Base-by-base conservation (phyloP, 768 basidiomycete genomes). In the Chalciporus piperatus region DNA sequence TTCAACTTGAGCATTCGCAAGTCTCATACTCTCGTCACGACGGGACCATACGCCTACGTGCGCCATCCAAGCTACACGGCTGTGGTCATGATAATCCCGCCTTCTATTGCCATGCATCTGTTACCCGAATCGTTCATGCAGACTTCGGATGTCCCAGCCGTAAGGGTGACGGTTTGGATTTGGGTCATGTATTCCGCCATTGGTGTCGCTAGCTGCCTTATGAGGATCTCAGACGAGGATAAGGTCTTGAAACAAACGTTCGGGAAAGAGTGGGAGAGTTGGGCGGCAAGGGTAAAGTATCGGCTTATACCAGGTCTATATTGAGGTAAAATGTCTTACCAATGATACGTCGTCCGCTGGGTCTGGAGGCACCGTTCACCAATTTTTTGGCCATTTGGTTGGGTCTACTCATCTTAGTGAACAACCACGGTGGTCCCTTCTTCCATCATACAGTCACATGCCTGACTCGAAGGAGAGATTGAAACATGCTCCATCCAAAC, bases 61-160 rank as follows among this genome's bases (percentile, higher is more conserved):
- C 68, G 80, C 51, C 80, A 82, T 53, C 80, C 80, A 3, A 73
- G 74, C n/a, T 81, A 81, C 55, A 63, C 70, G 2, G 77, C 74
- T 4, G 23, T 23, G 1, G 55, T 75, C 11, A 48, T 80, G 9
- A 50, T 70, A 35, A 67, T 69, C 11, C 56, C 73, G 11, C 20
- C 14, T n/a, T 20, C 32, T 5, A 8, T 43, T 9, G 19, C 7
- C n/a, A 32, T 50, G 33, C 35, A 50, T 30, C 20, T 32, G 11
- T 20, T 35, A 35, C 43, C 41, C 75, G 76, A 77, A 9, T 79
- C 78, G 13, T 80, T 75, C 76, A 60, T 71, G 16, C 62, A 69
- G 37, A 75, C 76, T 50, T 76, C 73, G 58, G 76, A 74, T 3
- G 73, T 69, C 1, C 51, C 43, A 7, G 9, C 66, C 3, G 76